phyloP scores from a whole-genome alignment of 1,139 yeast species.

The Kurtzmaniella natalensis region DNA sequence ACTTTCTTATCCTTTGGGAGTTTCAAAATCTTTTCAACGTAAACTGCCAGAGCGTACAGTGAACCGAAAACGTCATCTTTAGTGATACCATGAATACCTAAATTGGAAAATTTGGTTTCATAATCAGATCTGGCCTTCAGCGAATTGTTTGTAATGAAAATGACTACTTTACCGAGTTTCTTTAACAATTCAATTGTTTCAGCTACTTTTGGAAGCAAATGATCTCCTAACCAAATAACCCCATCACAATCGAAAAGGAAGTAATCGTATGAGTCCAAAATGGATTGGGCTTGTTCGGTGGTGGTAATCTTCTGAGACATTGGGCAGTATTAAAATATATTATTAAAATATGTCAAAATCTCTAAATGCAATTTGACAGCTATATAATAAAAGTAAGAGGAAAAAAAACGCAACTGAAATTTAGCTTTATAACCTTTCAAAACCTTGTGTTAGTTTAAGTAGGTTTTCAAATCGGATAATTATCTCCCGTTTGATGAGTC shows the following conservation, averaged over 20 bases:
- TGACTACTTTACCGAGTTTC: conserved; percentile 49
- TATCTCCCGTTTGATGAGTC: background rate
- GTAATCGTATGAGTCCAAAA: conserved; percentile 33
- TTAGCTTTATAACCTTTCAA: no score
- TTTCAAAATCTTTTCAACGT: conserved; percentile 69
- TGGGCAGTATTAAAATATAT: no score
- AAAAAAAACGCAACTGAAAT: no score
- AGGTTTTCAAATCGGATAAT: background rate
- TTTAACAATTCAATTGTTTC: conserved; percentile 38
- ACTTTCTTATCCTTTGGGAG: conserved; percentile 56
- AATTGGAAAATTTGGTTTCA: conserved; percentile 64
- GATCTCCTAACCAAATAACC: conserved; percentile 47
- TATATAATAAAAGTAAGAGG: no score
- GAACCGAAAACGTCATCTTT: conserved; percentile 85
- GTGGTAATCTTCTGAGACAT: conserved; percentile 21
- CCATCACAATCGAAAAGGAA: conserved; percentile 48
- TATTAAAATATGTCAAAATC: no score
- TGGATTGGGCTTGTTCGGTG: conserved; percentile 16
- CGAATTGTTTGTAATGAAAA: conserved; percentile 93
- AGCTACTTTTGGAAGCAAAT: conserved; percentile 35
- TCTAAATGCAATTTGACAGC: no score
- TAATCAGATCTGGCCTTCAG: conserved; percentile 83
- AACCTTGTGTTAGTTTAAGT: background rate
- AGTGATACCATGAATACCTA: conserved; percentile 61
- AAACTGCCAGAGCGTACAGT: conserved; percentile 87